Percentiles rank a stretch among this genome's conserved stretches.
phyloP scores from a whole-genome alignment of 2,329 filamentous ascomycete species.

The Colletotrichum paranaense region DNA sequence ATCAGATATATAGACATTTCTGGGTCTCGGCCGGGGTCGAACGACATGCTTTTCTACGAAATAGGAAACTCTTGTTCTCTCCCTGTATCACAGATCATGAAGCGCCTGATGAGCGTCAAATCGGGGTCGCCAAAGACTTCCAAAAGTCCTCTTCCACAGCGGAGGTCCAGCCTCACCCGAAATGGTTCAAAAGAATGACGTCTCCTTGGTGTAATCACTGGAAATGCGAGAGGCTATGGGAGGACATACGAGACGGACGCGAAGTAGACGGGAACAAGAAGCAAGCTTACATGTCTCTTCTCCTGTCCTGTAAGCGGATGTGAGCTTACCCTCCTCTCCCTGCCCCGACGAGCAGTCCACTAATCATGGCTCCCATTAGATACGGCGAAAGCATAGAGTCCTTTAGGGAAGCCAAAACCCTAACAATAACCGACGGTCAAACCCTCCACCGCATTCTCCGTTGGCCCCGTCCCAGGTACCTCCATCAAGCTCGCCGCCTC shows the following conservation, averaged over 20 bases:
- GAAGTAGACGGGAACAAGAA: constrained; percentile 1
- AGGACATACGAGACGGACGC: constrained; percentile 17
- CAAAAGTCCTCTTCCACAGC: neutral
- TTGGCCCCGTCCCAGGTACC: neutral
- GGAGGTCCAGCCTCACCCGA: constrained; percentile 21
- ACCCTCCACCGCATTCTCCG: constrained; percentile 28
- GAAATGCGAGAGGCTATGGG: constrained; percentile 32
- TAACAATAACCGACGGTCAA: constrained; percentile 32
- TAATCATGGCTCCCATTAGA: neutral
- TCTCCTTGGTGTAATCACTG: constrained; percentile 38
- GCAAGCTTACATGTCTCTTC: constrained; percentile 24
- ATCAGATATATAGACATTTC: constrained; percentile 30
- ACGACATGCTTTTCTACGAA: constrained; percentile 25
- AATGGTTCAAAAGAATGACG: constrained; percentile 33
- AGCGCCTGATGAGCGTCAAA: constrained; percentile 32
- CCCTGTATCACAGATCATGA: constrained; percentile 30
- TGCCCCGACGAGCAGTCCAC: neutral
- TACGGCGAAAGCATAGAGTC: constrained; percentile 26
- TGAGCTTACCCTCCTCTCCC: neutral
- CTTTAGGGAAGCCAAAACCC: constrained; percentile 17
- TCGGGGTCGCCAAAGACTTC: constrained; percentile 22
- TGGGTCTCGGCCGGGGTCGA: constrained; percentile 20
- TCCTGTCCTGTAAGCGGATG: constrained; percentile 34
- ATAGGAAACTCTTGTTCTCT: neutral
- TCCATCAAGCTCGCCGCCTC: constrained; percentile 3